phyloP scores from a whole-genome alignment of 1,284 basidiomycete genomes.

The Xerocomus nothofagi region DNA sequence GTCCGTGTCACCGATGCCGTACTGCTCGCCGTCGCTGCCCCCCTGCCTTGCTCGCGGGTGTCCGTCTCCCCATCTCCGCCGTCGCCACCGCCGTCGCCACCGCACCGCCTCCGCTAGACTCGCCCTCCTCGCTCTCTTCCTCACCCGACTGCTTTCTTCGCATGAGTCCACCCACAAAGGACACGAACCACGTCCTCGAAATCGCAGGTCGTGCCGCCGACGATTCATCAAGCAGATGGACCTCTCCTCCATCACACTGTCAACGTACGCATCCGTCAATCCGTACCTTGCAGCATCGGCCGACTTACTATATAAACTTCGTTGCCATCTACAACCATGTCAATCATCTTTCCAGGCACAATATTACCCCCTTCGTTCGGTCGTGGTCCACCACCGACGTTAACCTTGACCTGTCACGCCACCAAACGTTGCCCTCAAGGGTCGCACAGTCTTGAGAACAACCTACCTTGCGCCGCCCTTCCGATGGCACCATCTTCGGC shows the following conservation, averaged over 20 bases:
- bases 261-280: constrained; percentile 12
- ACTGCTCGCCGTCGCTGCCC: constrained; percentile 59
- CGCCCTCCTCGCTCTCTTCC: constrained; percentile 19
- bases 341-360: constrained; percentile 53
- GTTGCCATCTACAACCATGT: constrained; percentile 75
- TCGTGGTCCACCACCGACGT: constrained; percentile 54
- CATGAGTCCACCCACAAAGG: constrained; percentile 37
- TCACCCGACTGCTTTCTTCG: constrained; percentile 17
- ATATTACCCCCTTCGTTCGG: constrained; percentile 57
- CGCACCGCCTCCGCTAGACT: constrained; percentile 38
- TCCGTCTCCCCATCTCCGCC: constrained; percentile 26
- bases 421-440: constrained; percentile 5
- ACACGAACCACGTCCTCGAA: constrained; percentile 52
- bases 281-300: constrained; percentile 7
- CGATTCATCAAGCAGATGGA: constrained; percentile 52
- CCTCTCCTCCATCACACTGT: constrained; percentile 50
- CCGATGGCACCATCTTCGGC: constrained; percentile 57
- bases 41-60: constrained; percentile 49
- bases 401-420: constrained; percentile 61
- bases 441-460: constrained; percentile 1
- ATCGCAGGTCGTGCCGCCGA: constrained; percentile 49
- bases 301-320: constrained; percentile 69
- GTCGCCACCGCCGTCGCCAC: constrained; percentile 41
- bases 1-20: constrained; percentile 37
- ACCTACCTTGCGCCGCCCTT: constrained; percentile 66